Percentiles rank a stretch among this genome's conserved stretches.
phyloP scores from a whole-genome alignment of 306 rosid species.

The Cicer judaicum region DNA sequence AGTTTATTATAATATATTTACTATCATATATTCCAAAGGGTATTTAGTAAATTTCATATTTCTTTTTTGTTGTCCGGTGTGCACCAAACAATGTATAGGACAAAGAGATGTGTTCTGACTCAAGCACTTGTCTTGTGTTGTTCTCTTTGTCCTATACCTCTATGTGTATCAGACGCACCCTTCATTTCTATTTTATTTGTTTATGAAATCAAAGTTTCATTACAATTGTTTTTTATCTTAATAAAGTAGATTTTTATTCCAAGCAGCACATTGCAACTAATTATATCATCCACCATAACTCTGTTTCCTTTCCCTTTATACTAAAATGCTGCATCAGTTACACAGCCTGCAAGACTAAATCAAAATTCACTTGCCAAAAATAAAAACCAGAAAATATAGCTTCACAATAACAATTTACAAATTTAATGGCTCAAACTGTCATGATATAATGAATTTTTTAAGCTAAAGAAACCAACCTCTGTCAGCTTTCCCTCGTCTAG shows the following conservation, averaged over 20 bases:
- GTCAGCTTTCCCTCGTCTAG: slow-evolving; percentile 94
- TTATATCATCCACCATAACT: neutral
- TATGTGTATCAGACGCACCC: neutral
- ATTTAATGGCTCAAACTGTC: slow-evolving; percentile 39
- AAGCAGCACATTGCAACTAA: slow-evolving; percentile 32
- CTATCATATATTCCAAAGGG: too few species aligned
- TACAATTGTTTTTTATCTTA: slow-evolving; percentile 1
- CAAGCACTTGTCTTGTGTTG: neutral
- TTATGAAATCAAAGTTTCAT: slow-evolving; percentile 23
- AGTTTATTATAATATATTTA: neutral
- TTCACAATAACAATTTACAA: slow-evolving; percentile 30
- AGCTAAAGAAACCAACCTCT: slow-evolving; percentile 72
- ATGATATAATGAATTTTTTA: slow-evolving; percentile 32
- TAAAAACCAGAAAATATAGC: slow-evolving; percentile 31
- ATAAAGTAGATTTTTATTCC: slow-evolving; percentile 23
- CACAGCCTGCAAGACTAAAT: slow-evolving; percentile 34
- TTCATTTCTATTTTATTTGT: slow-evolving; percentile 28
- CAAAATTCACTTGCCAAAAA: slow-evolving; percentile 18
- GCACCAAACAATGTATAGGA: neutral
- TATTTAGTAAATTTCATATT: neutral
- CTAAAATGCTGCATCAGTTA: slow-evolving; percentile 28
- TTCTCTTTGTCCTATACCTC: neutral
- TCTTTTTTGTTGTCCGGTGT: neutral
- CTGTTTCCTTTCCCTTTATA: slow-evolving; percentile 17
- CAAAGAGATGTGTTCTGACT: neutral